Conservation (phyloP, 768 basidiomycete species). For the Xanthoconium purpureum region DNA sequence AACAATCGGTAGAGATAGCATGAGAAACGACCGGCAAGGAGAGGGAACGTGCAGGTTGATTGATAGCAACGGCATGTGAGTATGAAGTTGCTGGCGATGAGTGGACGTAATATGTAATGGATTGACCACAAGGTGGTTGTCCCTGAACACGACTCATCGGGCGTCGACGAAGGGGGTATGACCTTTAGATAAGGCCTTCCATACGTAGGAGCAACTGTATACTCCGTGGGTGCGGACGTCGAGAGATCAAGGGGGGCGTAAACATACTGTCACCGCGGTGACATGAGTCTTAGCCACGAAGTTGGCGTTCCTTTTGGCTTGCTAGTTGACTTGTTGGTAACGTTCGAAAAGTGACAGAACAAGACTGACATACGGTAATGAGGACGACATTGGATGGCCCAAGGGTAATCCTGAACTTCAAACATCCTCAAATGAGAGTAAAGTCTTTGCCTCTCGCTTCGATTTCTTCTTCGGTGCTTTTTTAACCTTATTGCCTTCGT, state of each 20-base stretch:
- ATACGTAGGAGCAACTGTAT: not conserved
- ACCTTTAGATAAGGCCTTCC: not conserved
- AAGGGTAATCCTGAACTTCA: conserved; percentile 10
- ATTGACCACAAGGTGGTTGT: not conserved
- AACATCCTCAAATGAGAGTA: conserved; percentile 37
- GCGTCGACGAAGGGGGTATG: not conserved
- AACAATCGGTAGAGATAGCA: conserved; percentile 1
- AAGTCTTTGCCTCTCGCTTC: conserved; percentile 44
- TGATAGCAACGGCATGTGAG: conserved; percentile 7
- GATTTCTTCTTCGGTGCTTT: conserved; percentile 49
- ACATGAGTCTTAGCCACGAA: not conserved
- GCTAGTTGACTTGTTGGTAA: not conserved
- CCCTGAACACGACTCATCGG: conserved; percentile 4
- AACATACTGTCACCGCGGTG: not conserved
- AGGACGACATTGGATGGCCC: not conserved
- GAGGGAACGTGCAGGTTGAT: conserved; percentile 1
- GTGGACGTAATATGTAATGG: conserved; percentile 13
- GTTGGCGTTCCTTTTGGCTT: not conserved
- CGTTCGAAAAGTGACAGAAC: not conserved
- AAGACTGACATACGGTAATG: conserved; percentile 4
- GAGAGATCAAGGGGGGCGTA: too few species aligned
- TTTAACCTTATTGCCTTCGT: conserved; percentile 20
- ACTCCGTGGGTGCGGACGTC: not conserved
- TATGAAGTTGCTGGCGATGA: not conserved
- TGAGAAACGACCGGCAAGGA: conserved; percentile 2